Evolutionary conservation across 176 grass and related monocot genomes (phyloP).

Genomic region (Typha latifolia): DNA sequence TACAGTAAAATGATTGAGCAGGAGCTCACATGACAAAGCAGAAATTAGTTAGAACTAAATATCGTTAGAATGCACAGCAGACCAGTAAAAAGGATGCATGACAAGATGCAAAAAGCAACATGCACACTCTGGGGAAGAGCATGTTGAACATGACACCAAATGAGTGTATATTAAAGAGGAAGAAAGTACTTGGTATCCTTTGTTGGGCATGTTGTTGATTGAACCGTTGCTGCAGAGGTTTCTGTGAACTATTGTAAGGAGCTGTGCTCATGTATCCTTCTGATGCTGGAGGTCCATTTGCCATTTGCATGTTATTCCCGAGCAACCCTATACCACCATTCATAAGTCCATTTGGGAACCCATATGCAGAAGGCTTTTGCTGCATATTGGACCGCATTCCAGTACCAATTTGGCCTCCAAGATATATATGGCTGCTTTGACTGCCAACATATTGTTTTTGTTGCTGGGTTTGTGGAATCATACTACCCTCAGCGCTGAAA

Average conservation of each 20-base stretch:
- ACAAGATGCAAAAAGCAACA: slow-evolving; percentile 8
- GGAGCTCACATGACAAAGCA: background rate
- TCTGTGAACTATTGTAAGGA: slow-evolving; percentile 56
- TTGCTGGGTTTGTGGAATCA: slow-evolving; percentile 42
- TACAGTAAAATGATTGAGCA: background rate
- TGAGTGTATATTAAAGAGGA: slow-evolving; percentile 7
- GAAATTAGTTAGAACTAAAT: background rate
- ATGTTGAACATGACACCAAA: background rate
- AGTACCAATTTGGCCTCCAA: slow-evolving; percentile 45
- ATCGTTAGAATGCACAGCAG: background rate
- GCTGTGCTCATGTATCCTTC: slow-evolving; percentile 63
- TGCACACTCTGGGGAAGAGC: slow-evolving; percentile 20
- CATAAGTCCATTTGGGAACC: slow-evolving; percentile 60
- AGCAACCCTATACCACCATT: slow-evolving; percentile 70
- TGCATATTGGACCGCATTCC: slow-evolving; percentile 59
- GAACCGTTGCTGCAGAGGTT: slow-evolving; percentile 75
- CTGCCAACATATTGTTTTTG: slow-evolving; percentile 73
- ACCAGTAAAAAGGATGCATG: background rate
- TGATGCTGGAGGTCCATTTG: slow-evolving; percentile 44
- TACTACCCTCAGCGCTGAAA: slow-evolving; percentile 56
- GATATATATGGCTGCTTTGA: slow-evolving; percentile 46
- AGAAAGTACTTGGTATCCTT: slow-evolving; percentile 75
- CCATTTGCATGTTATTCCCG: slow-evolving; percentile 53
- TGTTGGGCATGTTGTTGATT: slow-evolving; percentile 50
- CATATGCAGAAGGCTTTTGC: slow-evolving; percentile 62